Base-by-base conservation (phyloP, 2,329 filamentous ascomycete species). In the Mollisia scopiformis region DNA sequence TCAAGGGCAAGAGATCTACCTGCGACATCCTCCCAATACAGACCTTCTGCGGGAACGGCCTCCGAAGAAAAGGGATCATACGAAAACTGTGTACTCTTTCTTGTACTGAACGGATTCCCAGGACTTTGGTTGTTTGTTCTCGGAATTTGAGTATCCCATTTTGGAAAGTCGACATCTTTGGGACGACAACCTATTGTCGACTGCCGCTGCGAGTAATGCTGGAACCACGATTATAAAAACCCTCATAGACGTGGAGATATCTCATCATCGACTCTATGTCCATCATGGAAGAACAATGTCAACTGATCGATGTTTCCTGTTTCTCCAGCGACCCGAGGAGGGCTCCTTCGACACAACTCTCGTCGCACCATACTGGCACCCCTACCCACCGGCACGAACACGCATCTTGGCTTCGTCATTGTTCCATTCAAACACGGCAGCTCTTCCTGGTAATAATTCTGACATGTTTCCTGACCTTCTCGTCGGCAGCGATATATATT, bases 151-250 rank as follows among this genome's bases (percentile, higher is more conserved):
- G 28, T 52, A 47, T 33, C 56, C 55, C 14, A 27, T 56, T 49
- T 39, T 37, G 49, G 53, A 51, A 52, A 43, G 10, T 47, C 21
- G 31, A 46, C 13, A 28, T 49, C 47, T 41, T 56, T 53, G 55
- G 58, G 63, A 66, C 66, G 57, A 66, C 64, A 63, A 39, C n/a
- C 60, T 28, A 31, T 52, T 66, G 64, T 67, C 67, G 62, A 69
- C 56, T 59, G 56, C 43, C 39, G 41, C 27, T 33, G 8, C 30
- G 46, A 69, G 68, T 64, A 55, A 72, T 72, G 70, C 66, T 71
- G 69, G 71, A 71, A 64, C 65, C 65, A 71, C 66, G 68, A 67
- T 55, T 66, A 61, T 68, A 66, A 59, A 66, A 59, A 53, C 35
- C 52, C 37, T 55, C 43, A 35, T 51, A 21, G 55, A 62, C 46